phyloP scores from a whole-genome alignment of 1,139 yeast species.

The Nematodospora anomalae region DNA sequence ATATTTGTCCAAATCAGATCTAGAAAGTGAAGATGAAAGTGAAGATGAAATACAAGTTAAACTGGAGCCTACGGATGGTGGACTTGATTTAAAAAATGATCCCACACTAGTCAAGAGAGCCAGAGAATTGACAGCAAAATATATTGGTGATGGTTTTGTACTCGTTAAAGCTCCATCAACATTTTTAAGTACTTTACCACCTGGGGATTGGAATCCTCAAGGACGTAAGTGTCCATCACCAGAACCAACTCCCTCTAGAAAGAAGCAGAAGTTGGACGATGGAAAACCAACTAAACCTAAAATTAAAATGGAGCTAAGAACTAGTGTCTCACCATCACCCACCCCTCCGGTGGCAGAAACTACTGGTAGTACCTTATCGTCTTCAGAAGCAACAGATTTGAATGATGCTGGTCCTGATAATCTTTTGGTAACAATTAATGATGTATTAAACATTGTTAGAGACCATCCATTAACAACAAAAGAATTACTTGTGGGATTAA shows the following conservation, averaged over 20 bases:
- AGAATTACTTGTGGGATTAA: slow-evolving; percentile 60
- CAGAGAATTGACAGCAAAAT: slow-evolving; percentile 46
- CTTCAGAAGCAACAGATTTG: slow-evolving; percentile 23
- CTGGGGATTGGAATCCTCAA: slow-evolving; percentile 82
- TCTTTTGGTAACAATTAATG: slow-evolving; percentile 61
- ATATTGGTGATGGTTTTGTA: slow-evolving; percentile 64
- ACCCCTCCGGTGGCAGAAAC: slow-evolving; percentile 9
- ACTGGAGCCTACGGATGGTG: slow-evolving; percentile 42
- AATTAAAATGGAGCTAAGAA: slow-evolving; percentile 10
- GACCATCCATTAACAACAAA: slow-evolving; percentile 65
- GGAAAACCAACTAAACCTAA: slow-evolving; percentile 13
- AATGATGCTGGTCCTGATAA: slow-evolving; percentile 43
- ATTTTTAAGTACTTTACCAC: slow-evolving; percentile 66
- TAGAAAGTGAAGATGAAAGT: slow-evolving; percentile 57
- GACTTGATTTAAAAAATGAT: slow-evolving; percentile 14
- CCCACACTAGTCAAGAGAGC: slow-evolving; percentile 14
- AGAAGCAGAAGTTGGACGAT: slow-evolving; percentile 41
- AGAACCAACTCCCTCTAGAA: slow-evolving; percentile 30
- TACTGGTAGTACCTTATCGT: slow-evolving; percentile 13
- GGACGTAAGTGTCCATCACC: slow-evolving; percentile 44
- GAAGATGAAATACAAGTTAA: slow-evolving; percentile 41
- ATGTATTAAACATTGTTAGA: slow-evolving; percentile 65
- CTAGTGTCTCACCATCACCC: slow-evolving; percentile 18
- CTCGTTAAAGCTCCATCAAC: slow-evolving; percentile 63
- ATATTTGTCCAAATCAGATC: slow-evolving; percentile 71